Percentiles rank a stretch among this genome's conserved stretches.
phyloP scores from a whole-genome alignment of 345 rosid species.

The Melastoma malabathricum region DNA sequence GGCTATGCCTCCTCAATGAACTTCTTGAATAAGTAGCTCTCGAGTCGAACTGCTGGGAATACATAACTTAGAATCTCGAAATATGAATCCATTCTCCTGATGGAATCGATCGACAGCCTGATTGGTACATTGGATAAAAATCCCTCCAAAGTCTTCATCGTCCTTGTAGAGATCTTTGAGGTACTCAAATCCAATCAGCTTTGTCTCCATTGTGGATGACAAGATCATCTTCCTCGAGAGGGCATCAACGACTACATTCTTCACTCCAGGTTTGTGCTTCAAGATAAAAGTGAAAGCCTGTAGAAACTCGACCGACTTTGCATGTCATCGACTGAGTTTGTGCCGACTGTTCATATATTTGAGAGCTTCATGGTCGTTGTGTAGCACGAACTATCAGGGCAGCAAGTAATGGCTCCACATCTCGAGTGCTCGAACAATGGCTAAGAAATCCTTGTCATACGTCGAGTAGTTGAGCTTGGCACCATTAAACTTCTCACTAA shows the following conservation, averaged over 20 bases:
- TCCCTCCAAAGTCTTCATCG: neutral
- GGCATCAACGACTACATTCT: slow-evolving; percentile 3
- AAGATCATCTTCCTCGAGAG: neutral
- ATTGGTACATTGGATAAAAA: too few species aligned
- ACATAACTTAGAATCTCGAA: too few species aligned
- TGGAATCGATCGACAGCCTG: too few species aligned
- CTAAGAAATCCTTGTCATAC: too few species aligned
- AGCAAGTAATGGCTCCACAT: too few species aligned
- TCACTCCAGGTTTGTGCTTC: neutral
- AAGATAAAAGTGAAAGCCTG: slow-evolving; percentile 1
- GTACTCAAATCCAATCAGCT: slow-evolving; percentile 4
- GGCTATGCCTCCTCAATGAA: neutral
- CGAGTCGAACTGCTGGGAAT: too few species aligned
- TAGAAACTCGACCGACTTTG: neutral
- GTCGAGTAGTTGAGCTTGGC: too few species aligned
- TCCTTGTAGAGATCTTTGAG: slow-evolving; percentile 3
- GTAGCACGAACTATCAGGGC: neutral
- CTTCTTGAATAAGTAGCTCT: too few species aligned
- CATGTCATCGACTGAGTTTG: slow-evolving; percentile 1
- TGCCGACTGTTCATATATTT: neutral
- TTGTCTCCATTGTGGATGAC: neutral
- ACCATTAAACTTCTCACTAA: too few species aligned
- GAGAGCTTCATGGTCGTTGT: slow-evolving; percentile 7
- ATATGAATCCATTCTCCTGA: too few species aligned
- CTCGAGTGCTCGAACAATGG: too few species aligned